These are phyloP conservation scores for Cnidoscolus chayamansa DNA, from an alignment of 441 rosid species.

Conservation along the genomic window DNA sequence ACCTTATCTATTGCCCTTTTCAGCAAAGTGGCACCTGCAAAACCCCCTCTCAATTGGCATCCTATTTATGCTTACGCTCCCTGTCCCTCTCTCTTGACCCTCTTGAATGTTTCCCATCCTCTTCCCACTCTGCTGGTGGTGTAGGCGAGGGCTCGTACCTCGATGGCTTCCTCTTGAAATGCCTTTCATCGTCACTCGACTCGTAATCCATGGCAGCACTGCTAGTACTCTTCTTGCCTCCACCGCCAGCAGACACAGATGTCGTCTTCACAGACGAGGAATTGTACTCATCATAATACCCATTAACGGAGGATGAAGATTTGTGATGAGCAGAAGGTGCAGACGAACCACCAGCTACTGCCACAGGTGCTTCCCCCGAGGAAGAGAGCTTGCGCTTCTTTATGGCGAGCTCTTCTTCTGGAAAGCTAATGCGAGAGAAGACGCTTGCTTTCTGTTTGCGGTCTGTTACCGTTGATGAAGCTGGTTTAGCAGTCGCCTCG, in stretches of 20 bases:
- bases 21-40: background rate
- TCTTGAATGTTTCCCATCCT: conserved; percentile 37
- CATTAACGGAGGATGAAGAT: conserved; percentile 28
- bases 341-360: background rate
- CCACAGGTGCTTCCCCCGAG: conserved; percentile 5
- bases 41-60: too few relatives aligned
- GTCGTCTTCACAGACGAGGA: conserved; percentile 33
- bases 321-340: conserved; percentile 15
- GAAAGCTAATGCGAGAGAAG: conserved; percentile 92
- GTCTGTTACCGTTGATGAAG: conserved; percentile 34
- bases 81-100: conserved; percentile 36
- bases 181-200: conserved; percentile 86
- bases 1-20: background rate
- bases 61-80: conserved; percentile 33
- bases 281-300: conserved; percentile 34
- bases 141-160: conserved; percentile 73
- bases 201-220: conserved; percentile 52
- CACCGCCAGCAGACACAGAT: conserved; percentile 14
- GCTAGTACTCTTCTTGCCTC: conserved; percentile 30
- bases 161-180: conserved; percentile 86
- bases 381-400: conserved; percentile 49
- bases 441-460: conserved; percentile 61
- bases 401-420: conserved; percentile 51
- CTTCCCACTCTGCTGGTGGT: conserved; percentile 43
- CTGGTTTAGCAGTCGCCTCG: conserved; percentile 25